phyloP scores from a whole-genome alignment of 805 yeast species.

The Yarrowia deformans region DNA sequence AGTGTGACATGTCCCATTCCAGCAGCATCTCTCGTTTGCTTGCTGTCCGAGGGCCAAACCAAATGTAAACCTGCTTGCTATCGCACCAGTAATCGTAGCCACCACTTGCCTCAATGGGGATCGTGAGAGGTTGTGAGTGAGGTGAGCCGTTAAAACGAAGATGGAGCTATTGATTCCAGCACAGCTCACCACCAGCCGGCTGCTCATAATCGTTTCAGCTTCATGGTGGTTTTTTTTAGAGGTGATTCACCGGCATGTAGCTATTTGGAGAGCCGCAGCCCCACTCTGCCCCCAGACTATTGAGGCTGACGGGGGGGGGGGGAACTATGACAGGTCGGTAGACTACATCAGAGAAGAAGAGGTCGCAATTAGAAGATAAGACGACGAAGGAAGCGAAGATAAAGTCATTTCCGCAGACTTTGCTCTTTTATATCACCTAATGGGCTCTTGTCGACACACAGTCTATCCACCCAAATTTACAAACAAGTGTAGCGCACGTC shows the following conservation, averaged over 20 bases:
- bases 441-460: neutral
- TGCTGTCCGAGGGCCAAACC: constrained; percentile 1
- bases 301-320: neutral
- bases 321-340: too few species aligned
- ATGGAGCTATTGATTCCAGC: neutral
- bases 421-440: neutral
- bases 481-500: constrained; percentile 1
- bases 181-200: too few species aligned
- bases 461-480: neutral
- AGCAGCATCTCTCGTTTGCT: neutral
- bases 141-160: neutral
- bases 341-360: too few species aligned
- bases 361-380: too few species aligned
- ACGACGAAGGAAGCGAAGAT: too few species aligned
- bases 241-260: neutral
- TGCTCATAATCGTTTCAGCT: too few species aligned
- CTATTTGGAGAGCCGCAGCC: constrained; percentile 5
- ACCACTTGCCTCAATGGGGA: neutral
- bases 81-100: too few species aligned
- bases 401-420: neutral
- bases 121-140: neutral
- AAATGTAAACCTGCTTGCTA: constrained; percentile 17
- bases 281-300: constrained; percentile 5
- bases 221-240: neutral
- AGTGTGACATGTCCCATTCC: too few species aligned